A percentile compares a stretch with the other conserved stretches of the same genome.
Conservation (phyloP, 352 stramenopile species). For the Phytophthora foliorum region DNA sequence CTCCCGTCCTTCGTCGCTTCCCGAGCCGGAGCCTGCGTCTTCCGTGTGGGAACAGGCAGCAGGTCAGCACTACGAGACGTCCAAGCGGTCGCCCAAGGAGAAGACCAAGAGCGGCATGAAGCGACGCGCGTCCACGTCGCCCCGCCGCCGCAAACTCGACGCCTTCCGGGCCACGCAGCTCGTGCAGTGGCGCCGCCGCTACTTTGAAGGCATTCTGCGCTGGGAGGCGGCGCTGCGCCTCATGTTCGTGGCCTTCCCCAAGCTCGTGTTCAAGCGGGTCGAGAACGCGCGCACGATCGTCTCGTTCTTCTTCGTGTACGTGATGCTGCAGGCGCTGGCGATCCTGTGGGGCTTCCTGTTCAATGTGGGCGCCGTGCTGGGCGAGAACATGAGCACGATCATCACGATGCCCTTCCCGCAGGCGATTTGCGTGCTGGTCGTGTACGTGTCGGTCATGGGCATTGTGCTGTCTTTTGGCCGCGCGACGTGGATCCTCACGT, state of each 20-base stretch:
- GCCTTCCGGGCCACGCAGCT: conserved; percentile 37
- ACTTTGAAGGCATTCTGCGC: conserved; percentile 72
- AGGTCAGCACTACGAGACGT: neutral
- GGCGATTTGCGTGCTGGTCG: conserved; percentile 78
- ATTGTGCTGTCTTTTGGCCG: conserved; percentile 88
- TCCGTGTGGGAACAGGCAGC: conserved; percentile 17
- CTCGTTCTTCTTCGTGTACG: conserved; percentile 88
- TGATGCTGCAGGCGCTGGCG: conserved; percentile 85
- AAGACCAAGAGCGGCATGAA: conserved; percentile 20
- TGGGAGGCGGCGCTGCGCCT: conserved; percentile 71
- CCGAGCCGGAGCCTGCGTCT: conserved; percentile 20
- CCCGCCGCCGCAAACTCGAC: conserved; percentile 15
- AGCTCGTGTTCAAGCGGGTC: conserved; percentile 58
- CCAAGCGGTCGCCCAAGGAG: conserved; percentile 4
- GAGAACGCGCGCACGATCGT: conserved; percentile 66
- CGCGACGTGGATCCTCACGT: conserved; percentile 90
- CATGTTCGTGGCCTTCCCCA: conserved; percentile 68
- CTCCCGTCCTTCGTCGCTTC: conserved; percentile 29
- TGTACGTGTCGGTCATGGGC: conserved; percentile 87
- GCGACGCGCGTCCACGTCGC: neutral
- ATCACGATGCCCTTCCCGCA: conserved; percentile 83
- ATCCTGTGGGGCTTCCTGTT: conserved; percentile 91
- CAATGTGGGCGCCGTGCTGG: conserved; percentile 85
- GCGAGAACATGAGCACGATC: conserved; percentile 90
- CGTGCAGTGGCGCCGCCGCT: conserved; percentile 58